Percentiles rank a stretch among this genome's conserved stretches.
phyloP scores from a whole-genome alignment of 2,329 filamentous ascomycete genomes.

The Paecilomyces dactylethromorphus region DNA sequence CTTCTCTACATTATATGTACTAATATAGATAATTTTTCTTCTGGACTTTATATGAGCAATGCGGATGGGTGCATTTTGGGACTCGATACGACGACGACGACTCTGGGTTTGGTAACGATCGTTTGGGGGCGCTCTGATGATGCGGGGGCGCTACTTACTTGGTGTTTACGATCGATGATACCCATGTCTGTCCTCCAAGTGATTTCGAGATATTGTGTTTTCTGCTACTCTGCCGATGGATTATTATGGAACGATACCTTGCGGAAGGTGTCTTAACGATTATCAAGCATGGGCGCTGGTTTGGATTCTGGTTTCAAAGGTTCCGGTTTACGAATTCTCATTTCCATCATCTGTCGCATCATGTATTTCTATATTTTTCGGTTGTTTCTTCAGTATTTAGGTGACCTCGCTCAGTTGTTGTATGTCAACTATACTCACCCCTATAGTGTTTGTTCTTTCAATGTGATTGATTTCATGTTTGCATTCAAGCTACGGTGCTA shows the following conservation, averaged over 20 bases:
- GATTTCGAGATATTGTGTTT: neutral
- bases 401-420: neutral
- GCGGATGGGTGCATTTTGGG: neutral
- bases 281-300: neutral
- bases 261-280: neutral
- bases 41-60: neutral
- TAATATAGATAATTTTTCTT: neutral
- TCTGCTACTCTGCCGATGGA: neutral
- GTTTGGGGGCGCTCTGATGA: slow-evolving; percentile 11
- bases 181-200: slow-evolving; percentile 15
- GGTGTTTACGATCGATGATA: slow-evolving; percentile 23
- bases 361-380: neutral
- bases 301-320: neutral
- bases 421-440: neutral
- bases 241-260: neutral
- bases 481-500: too few species aligned
- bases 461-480: neutral
- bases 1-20: neutral
- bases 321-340: neutral
- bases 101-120: slow-evolving; percentile 10
- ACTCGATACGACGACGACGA: neutral
- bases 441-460: neutral
- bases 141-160: slow-evolving; percentile 17
- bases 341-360: neutral
- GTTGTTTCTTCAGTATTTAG: neutral